Evolutionary conservation across 176 grass and related monocot species (phyloP), one percentile per base, ranked within the genome.

Genomic region (Elaeis guineensis): DNA sequence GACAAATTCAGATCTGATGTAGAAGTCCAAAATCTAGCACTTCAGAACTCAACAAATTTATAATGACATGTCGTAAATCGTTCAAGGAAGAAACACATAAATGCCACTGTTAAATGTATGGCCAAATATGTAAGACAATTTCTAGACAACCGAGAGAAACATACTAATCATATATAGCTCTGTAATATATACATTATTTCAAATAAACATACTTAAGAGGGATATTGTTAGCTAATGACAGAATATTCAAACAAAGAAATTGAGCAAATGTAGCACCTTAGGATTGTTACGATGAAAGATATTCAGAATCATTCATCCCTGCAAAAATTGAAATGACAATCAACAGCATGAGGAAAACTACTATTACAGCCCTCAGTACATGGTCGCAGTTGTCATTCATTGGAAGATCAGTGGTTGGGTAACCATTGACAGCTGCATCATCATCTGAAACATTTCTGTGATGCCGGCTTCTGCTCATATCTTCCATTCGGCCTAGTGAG

Each of bases 281-380:
- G 12, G 35, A 44, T 44, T 1, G 35, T 12, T 44, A 55, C 39
- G 73, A 29, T 9, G 26, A 61, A 18, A 79, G 11, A 0, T 71
- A 63, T 64, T 66, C 17, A 5, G 84, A 66, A 49, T 98, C 87
- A 25, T 86, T 78, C 84, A 98, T 86, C 74, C 93, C 93, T 28
- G 82, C 79, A 20, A 92, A 70, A 65, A 92, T 79, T 15, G 82
- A 79, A 29, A 98, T 30, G 44, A 83, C 61, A 30, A 98, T 62
- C 71, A 87, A 98, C 52, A 89, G 11, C 87, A 98, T 89, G 51
- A 98, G 78, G 21, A 98, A 61, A 20, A 75, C 67, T 18, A 98
- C 57, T 28, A 98, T 70, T 0, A 80, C 67, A n/a, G 87, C 61
- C 55, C 87, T 85, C 66, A 98, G 69, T n/a, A 74, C 67, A n/a